Conservation (phyloP, 1,284 basidiomycete genomes). For the Porphyrellus sp. region DNA sequence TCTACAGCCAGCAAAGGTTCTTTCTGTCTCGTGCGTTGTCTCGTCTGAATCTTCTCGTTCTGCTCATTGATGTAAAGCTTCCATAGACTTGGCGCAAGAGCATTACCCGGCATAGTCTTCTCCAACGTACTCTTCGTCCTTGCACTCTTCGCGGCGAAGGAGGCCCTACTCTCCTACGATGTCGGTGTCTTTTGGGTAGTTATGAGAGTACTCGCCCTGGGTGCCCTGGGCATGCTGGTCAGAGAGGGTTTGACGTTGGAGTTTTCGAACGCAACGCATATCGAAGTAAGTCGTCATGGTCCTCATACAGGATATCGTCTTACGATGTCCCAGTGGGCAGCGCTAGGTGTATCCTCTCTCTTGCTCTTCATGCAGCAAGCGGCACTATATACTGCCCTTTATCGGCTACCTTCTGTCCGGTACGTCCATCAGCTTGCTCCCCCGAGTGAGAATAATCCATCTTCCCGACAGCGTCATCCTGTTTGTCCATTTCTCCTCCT, state of each 20-base stretch:
- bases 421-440: slow-evolving; percentile 31
- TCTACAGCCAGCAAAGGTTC: slow-evolving; percentile 49
- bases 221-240: slow-evolving; percentile 54
- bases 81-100: slow-evolving; percentile 47
- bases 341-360: slow-evolving; percentile 61
- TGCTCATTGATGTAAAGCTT: not conserved
- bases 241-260: slow-evolving; percentile 57
- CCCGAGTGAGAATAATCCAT: not conserved
- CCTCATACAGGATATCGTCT: slow-evolving; percentile 4
- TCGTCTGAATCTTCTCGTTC: not conserved
- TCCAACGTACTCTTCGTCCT: slow-evolving; percentile 61
- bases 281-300: slow-evolving; percentile 49
- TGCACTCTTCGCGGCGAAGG: slow-evolving; percentile 61
- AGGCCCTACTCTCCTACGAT: slow-evolving; percentile 60
- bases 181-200: slow-evolving; percentile 71
- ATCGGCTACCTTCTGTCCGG: slow-evolving; percentile 62
- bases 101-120: slow-evolving; percentile 53
- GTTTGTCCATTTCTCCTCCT: slow-evolving; percentile 62
- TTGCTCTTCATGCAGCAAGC: slow-evolving; percentile 65
- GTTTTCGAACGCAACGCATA: slow-evolving; percentile 47
- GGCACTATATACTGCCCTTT: slow-evolving; percentile 60
- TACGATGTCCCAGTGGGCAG: slow-evolving; percentile 56
- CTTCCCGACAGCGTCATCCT: slow-evolving; percentile 51
- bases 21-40: slow-evolving; percentile 53
- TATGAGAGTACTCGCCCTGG: slow-evolving; percentile 64